Percentiles rank a stretch among this genome's conserved stretches.
These are phyloP conservation scores for Psidium guajava DNA, from an alignment of 345 rosid genomes.

Conservation along the genomic window DNA sequence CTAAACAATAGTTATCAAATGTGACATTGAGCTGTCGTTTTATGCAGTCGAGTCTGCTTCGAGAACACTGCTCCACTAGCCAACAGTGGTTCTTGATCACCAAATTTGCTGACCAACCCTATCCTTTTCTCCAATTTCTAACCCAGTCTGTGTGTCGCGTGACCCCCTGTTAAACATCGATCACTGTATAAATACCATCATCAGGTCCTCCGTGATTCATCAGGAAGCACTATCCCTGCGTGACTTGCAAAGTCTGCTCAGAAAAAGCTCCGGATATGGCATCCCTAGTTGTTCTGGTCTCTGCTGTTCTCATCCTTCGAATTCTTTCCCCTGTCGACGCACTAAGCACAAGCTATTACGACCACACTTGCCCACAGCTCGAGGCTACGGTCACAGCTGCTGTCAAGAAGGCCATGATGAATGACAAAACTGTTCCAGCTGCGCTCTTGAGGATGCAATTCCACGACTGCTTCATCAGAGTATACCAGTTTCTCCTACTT, in stretches of 20 bases:
- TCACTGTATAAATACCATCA: conserved; percentile 9
- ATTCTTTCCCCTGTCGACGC: conserved; percentile 21
- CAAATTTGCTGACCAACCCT: conserved; percentile 50
- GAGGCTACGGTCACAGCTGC: conserved; percentile 39
- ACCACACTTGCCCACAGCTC: conserved; percentile 43
- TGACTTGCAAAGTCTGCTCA: not conserved
- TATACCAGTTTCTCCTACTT: not conserved
- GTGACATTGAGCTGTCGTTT: not conserved
- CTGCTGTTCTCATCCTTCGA: not conserved
- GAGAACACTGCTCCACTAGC: conserved; percentile 13
- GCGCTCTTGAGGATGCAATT: conserved; percentile 86
- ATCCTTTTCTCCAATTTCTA: conserved; percentile 17
- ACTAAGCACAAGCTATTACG: conserved; percentile 51
- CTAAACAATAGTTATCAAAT: not conserved
- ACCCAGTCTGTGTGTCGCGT: conserved; percentile 14
- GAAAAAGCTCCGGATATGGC: not conserved
- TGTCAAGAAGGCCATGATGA: conserved; percentile 50
- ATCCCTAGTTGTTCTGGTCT: not conserved
- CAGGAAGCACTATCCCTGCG: not conserved
- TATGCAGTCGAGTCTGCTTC: conserved; percentile 2
- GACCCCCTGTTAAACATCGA: not conserved
- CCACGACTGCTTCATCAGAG: conserved; percentile 77
- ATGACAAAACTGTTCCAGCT: conserved; percentile 72
- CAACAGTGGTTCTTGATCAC: conserved; percentile 26
- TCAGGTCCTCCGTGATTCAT: not conserved